Conservation (phyloP, 2,329 filamentous ascomycete genomes). For the Hypoxylon sp. region DNA sequence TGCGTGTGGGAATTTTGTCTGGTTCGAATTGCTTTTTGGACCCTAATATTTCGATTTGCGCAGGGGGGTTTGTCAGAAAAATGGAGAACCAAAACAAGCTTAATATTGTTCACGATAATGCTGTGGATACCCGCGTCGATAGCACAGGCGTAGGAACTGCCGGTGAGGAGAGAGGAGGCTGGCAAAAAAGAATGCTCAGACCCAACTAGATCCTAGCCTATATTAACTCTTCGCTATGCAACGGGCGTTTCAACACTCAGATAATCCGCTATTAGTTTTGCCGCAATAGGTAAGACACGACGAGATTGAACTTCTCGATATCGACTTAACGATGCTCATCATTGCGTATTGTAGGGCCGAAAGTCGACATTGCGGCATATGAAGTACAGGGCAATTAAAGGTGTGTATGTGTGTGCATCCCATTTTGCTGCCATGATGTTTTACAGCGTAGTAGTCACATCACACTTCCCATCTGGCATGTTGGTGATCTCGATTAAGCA, state of each 20-base stretch:
- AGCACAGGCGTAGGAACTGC: background rate
- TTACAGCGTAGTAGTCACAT: conserved; percentile 38
- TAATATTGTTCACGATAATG: conserved; percentile 1
- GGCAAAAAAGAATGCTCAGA: background rate
- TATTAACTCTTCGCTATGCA: conserved; percentile 23
- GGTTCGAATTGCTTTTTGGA: conserved; percentile 15
- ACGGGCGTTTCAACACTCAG: conserved; percentile 28
- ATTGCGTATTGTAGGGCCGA: conserved; percentile 34
- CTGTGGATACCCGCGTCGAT: conserved; percentile 10
- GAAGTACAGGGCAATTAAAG: background rate
- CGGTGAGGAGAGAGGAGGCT: conserved; percentile 10
- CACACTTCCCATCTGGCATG: conserved; percentile 36
- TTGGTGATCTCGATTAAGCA: conserved; percentile 36
- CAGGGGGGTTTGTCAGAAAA: conserved; percentile 27
- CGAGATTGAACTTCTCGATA: conserved; percentile 24
- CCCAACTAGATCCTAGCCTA: conserved; percentile 17
- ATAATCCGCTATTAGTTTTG: conserved; percentile 20
- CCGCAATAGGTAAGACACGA: conserved; percentile 16
- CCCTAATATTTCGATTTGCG: conserved; percentile 32
- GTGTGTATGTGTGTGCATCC: conserved; percentile 17
- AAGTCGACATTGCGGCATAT: conserved; percentile 6
- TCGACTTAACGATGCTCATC: conserved; percentile 12
- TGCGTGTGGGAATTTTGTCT: conserved; percentile 24
- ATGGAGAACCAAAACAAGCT: conserved; percentile 2
- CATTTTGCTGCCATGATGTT: conserved; percentile 31